phyloP scores from a whole-genome alignment of 2,329 filamentous ascomycete genomes.

The Lasiodiplodia sp. region DNA sequence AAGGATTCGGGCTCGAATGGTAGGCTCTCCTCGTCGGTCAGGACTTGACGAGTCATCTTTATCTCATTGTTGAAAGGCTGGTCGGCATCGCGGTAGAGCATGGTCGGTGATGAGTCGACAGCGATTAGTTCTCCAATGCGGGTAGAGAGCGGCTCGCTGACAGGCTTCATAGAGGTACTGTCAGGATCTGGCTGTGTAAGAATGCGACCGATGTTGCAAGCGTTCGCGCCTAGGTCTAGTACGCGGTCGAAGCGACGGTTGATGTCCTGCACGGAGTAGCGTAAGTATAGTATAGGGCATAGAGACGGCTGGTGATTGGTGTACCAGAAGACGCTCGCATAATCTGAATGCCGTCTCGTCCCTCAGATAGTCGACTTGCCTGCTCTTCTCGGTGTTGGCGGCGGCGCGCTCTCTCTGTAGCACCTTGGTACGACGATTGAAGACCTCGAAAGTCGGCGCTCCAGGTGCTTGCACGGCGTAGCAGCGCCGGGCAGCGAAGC shows the following conservation, averaged over 20 bases:
- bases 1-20: constrained; percentile 80
- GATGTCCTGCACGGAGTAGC: constrained; percentile 73
- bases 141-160: constrained; percentile 70
- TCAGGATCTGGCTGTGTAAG: constrained; percentile 70
- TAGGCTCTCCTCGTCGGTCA: constrained; percentile 76
- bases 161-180: constrained; percentile 67
- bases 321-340: constrained; percentile 82
- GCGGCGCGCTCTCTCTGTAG: constrained; percentile 90
- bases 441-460: constrained; percentile 83
- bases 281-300: neutral
- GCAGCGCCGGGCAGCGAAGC: constrained; percentile 39
- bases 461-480: constrained; percentile 84
- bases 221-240: constrained; percentile 93
- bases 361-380: constrained; percentile 88
- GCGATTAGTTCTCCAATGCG: constrained; percentile 79
- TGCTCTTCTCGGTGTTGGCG: constrained; percentile 70
- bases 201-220: constrained; percentile 89
- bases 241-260: constrained; percentile 84
- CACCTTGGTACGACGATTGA: constrained; percentile 87
- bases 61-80: constrained; percentile 78
- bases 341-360: constrained; percentile 88
- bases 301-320: constrained; percentile 27
- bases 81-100: constrained; percentile 81
- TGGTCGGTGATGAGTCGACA: constrained; percentile 77
- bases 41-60: constrained; percentile 74